Base-by-base conservation (phyloP, 2,329 filamentous ascomycete genomes). In the Trichophyton equinum region DNA sequence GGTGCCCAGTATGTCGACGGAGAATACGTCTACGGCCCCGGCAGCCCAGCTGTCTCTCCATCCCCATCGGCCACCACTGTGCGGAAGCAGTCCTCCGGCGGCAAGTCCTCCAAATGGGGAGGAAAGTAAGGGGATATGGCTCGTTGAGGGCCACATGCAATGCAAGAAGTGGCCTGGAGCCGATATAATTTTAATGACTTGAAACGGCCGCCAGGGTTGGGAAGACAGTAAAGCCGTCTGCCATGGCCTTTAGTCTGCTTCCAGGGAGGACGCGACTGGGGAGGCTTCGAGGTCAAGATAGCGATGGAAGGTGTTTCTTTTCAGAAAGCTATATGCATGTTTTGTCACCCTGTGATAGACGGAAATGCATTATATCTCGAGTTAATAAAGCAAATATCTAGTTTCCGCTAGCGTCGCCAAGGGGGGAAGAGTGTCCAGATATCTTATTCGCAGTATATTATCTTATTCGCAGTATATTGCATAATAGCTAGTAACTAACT, bases 1-100 rank as follows among this genome's bases (percentile, higher is more conserved):
- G 91, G 89, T 69, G 92, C 91, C 33, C 82, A 89, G 73, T 97
- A 97, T 75, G 88, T 96, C 65, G 89, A 97, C 72, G 94, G 91
- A 75, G 92, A 96, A 78, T 96, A 96, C 78, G 81, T 96, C 73
- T 95, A 91, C 80, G 81, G 68, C 58, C 22, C 49, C 7, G 73
- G 73, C 58, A 64, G 61, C 58, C 62, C 64, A 25, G 61, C 61
- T 47, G 64, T 64, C 3, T 67, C 70, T 44, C 64, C 71, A 27
- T 70, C 68, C 57, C 73, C 72, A 9, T 72, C 73, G 2, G 69
- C 70, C 25, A 70, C 72, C 36, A 71, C 73, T 18, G 69, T 74
- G 60, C 73, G 73, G 46, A 76, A 75, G 61, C 68, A 74, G 40
- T 75, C 71, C 1, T 73, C 70, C 2, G 73, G 73, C 11, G 62